phyloP scores from a whole-genome alignment of 2,329 filamentous ascomycete genomes.

The Phialocephala sp. region DNA sequence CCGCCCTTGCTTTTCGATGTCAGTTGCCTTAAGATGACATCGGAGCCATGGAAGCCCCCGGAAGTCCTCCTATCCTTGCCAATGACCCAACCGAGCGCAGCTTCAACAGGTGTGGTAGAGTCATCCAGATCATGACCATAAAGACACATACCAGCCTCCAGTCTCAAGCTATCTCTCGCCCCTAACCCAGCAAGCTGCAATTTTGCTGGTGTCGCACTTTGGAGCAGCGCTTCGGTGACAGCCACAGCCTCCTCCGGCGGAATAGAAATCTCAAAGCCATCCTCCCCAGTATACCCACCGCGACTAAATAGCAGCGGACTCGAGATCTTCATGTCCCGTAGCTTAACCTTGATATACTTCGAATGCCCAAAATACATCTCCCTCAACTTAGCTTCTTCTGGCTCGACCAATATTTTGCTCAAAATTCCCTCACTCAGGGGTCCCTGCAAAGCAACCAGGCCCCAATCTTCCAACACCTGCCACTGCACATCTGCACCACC shows the following conservation, averaged over 20 bases:
- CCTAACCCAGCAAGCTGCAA: constrained; percentile 87
- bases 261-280: constrained; percentile 96
- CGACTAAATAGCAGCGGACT: constrained; percentile 76
- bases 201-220: constrained; percentile 59
- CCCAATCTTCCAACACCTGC: constrained; percentile 73
- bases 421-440: constrained; percentile 77
- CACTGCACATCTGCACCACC: constrained; percentile 66
- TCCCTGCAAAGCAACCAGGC: constrained; percentile 88
- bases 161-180: constrained; percentile 86
- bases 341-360: constrained; percentile 67
- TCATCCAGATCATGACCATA: constrained; percentile 98
- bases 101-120: constrained; percentile 70
- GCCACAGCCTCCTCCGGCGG: constrained; percentile 67
- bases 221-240: constrained; percentile 65
- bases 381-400: constrained; percentile 58
- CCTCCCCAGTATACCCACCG: constrained; percentile 96
- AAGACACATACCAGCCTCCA: constrained; percentile 99
- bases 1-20: constrained; percentile 76
- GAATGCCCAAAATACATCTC: constrained; percentile 83
- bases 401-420: constrained; percentile 61
- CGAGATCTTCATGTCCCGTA: constrained; percentile 56
- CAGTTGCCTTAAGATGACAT: constrained; percentile 78
- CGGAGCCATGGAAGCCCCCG: constrained; percentile 85
- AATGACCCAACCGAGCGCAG: constrained; percentile 78
- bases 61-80: constrained; percentile 72